phyloP scores from a whole-genome alignment of 1,284 basidiomycete species.

The Cryptococcus amylolentus region DNA sequence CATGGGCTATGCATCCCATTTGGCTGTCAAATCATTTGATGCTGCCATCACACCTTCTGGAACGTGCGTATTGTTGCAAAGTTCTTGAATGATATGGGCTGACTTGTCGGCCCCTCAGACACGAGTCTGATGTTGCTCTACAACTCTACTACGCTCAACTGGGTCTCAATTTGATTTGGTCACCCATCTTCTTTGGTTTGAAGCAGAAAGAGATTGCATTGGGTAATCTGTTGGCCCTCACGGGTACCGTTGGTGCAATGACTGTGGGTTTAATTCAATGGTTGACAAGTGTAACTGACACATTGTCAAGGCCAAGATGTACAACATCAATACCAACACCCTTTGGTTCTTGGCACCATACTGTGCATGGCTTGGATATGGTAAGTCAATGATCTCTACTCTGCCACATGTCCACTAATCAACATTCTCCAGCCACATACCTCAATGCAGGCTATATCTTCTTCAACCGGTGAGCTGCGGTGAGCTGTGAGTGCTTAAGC shows the following conservation, averaged over 20 bases:
- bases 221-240: constrained; percentile 60
- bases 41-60: constrained; percentile 49
- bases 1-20: constrained; percentile 71
- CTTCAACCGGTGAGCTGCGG: constrained; percentile 30
- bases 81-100: background rate
- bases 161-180: constrained; percentile 66
- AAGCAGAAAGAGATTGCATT: constrained; percentile 59
- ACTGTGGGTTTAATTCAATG: constrained; percentile 52
- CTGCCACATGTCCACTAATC: background rate
- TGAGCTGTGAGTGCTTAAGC: too few relatives aligned
- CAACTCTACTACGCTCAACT: constrained; percentile 69
- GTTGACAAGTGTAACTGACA: background rate
- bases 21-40: constrained; percentile 61
- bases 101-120: constrained; percentile 36
- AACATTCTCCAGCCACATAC: constrained; percentile 54
- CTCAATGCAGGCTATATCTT: constrained; percentile 59
- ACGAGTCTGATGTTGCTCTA: constrained; percentile 57
- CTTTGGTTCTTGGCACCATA: constrained; percentile 62
- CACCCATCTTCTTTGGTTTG: constrained; percentile 65
- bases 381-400: constrained; percentile 23
- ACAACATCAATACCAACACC: constrained; percentile 54
- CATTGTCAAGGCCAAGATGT: constrained; percentile 52
- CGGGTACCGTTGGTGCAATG: constrained; percentile 62
- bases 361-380: constrained; percentile 53
- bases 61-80: constrained; percentile 47